Conservation (phyloP, 768 basidiomycete species). For the Coprinellus aureogranulatus region DNA sequence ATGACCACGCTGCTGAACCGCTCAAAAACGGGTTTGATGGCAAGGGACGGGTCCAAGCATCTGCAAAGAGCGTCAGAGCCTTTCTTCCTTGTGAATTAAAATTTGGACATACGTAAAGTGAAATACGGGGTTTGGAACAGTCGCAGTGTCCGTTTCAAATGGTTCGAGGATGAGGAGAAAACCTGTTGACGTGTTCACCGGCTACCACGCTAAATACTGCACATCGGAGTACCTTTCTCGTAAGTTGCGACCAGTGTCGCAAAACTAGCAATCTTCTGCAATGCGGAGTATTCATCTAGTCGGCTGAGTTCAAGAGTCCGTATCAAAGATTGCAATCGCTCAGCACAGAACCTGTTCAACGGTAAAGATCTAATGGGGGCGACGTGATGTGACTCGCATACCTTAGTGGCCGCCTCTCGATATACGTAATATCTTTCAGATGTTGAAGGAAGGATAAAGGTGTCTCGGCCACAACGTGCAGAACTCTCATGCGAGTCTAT, state of each 20-base stretch:
- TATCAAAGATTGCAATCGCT: constrained; percentile 90
- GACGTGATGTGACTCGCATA: constrained; percentile 27
- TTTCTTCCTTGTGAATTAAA: constrained; percentile 1
- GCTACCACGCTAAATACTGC: no score
- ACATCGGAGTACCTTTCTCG: constrained; percentile 69
- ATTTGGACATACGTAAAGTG: constrained; percentile 78
- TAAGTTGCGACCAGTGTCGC: constrained; percentile 97
- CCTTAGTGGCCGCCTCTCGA: constrained; percentile 91
- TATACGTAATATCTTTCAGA: constrained; percentile 98
- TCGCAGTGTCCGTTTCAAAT: constrained; percentile 97
- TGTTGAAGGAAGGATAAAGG: constrained; percentile 96
- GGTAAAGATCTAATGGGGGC: background rate
- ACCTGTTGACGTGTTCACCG: constrained; percentile 42
- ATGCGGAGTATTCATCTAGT: constrained; percentile 84
- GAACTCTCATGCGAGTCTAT: constrained; percentile 98
- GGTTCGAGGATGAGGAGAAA: constrained; percentile 97
- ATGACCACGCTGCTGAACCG: constrained; percentile 98
- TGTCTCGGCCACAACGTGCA: constrained; percentile 98
- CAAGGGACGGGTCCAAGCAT: constrained; percentile 95
- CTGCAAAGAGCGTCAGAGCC: constrained; percentile 39
- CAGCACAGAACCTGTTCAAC: constrained; percentile 92
- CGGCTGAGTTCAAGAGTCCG: constrained; percentile 86
- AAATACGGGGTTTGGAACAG: constrained; percentile 97
- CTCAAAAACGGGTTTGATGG: constrained; percentile 97
- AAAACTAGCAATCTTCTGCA: constrained; percentile 95